Conservation (phyloP, 305 asterid genomes). For the Solanum aculeatissimum region DNA sequence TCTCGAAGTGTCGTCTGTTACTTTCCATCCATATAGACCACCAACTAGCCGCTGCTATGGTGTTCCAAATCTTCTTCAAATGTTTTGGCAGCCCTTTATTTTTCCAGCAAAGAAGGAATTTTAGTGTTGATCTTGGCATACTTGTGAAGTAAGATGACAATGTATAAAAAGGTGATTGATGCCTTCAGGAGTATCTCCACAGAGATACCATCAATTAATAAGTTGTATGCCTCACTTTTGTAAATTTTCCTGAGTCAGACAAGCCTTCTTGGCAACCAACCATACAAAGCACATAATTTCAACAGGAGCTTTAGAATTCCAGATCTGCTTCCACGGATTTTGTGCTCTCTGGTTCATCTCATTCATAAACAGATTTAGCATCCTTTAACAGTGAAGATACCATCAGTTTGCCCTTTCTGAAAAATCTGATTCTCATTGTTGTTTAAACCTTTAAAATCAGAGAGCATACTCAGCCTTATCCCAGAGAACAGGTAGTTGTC, state of each 20-base stretch:
- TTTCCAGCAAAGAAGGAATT: neutral
- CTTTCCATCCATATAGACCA: neutral
- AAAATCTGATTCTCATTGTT: neutral
- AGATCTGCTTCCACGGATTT: neutral
- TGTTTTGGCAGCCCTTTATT: neutral
- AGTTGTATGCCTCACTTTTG: neutral
- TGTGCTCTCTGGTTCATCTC: neutral
- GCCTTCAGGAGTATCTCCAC: neutral
- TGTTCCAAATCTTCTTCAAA: neutral
- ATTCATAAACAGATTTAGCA: neutral
- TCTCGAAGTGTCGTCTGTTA: neutral
- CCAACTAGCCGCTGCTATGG: neutral
- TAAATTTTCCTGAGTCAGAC: neutral
- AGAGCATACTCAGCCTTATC: neutral
- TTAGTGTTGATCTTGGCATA: neutral
- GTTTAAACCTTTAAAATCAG: neutral
- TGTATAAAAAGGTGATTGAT: neutral
- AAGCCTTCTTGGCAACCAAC: neutral
- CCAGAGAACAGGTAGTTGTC: neutral
- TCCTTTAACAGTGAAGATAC: neutral
- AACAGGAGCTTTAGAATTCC: neutral
- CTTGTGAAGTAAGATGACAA: neutral
- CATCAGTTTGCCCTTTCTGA: neutral
- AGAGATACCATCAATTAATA: neutral
- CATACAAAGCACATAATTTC: neutral